Evolutionary conservation across 1,284 basidiomycete species (phyloP).

Genomic region (Trametes sp.): DNA sequence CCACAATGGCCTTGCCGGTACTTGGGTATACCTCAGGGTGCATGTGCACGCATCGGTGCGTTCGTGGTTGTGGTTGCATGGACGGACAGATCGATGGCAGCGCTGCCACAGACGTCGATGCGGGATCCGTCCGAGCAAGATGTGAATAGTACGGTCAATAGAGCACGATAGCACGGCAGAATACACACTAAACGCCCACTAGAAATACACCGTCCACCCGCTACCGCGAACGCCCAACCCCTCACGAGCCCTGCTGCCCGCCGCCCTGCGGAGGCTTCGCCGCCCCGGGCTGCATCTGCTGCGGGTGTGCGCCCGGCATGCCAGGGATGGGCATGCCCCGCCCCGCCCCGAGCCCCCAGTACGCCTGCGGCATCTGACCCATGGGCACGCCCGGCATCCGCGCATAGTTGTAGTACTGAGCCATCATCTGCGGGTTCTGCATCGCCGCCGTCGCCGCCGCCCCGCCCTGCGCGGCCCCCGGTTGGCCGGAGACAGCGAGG

Average conservation of each 20-base stretch:
- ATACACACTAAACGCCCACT: constrained; percentile 6
- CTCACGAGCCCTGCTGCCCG: constrained; percentile 46
- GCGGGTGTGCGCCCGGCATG: constrained; percentile 40
- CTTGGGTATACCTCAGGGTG: too few relatives aligned
- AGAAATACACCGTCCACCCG: constrained; percentile 6
- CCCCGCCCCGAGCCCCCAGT: constrained; percentile 40
- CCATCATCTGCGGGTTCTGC: constrained; percentile 42
- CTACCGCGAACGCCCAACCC: neutral
- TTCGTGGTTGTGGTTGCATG: neutral
- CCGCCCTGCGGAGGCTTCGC: constrained; percentile 48
- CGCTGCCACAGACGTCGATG: neutral
- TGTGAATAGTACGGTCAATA: neutral
- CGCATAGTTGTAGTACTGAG: constrained; percentile 39
- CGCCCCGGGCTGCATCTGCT: constrained; percentile 41
- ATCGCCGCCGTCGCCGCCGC: constrained; percentile 37
- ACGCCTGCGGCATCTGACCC: constrained; percentile 37
- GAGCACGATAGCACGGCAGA: neutral
- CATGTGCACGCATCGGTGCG: neutral
- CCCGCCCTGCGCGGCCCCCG: constrained; percentile 29
- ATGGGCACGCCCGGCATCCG: constrained; percentile 26
- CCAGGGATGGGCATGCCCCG: constrained; percentile 39
- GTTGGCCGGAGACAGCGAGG: constrained; percentile 16
- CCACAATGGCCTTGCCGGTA: too few relatives aligned
- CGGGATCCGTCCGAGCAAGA: neutral
- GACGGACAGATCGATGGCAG: too few relatives aligned